Conservation (phyloP, 495 filamentous ascomycete genomes). For the Lineolata rhizophorae region DNA sequence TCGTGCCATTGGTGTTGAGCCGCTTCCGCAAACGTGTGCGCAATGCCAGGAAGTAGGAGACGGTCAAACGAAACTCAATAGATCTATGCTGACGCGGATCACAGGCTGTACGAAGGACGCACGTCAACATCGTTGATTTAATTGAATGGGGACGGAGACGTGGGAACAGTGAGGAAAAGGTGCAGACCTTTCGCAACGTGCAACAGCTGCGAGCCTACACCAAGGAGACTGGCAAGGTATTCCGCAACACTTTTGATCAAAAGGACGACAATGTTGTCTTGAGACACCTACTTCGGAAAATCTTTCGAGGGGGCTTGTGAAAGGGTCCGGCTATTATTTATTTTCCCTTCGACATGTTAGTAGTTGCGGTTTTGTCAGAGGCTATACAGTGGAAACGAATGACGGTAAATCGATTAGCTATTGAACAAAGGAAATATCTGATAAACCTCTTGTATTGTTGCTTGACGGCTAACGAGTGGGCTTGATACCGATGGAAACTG, state of each 20-base stretch:
- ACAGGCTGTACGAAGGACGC: slow-evolving; percentile 2
- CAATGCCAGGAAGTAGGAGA: slow-evolving; percentile 2
- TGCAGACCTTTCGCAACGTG: neutral
- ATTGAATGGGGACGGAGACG: slow-evolving; percentile 2
- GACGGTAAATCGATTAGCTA: no score
- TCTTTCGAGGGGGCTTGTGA: neutral
- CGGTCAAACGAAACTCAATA: neutral
- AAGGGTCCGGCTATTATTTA: no score
- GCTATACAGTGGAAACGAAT: no score
- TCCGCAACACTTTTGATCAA: neutral
- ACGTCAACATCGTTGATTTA: slow-evolving; percentile 2
- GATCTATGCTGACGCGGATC: neutral
- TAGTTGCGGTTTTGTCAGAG: no score
- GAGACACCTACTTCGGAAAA: slow-evolving; percentile 1
- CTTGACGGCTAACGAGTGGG: no score
- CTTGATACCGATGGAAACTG: no score
- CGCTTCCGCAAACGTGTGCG: slow-evolving; percentile 8
- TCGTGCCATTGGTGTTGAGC: slow-evolving; percentile 9
- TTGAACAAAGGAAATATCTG: no score
- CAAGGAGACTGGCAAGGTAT: neutral
- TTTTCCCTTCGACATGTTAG: no score
- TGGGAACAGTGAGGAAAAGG: neutral
- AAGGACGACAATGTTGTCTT: slow-evolving; percentile 1
- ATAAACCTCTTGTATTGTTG: no score
- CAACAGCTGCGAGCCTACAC: neutral